Evolutionary conservation across 805 yeast species (phyloP).

Genomic region (Candida suzukii): DNA sequence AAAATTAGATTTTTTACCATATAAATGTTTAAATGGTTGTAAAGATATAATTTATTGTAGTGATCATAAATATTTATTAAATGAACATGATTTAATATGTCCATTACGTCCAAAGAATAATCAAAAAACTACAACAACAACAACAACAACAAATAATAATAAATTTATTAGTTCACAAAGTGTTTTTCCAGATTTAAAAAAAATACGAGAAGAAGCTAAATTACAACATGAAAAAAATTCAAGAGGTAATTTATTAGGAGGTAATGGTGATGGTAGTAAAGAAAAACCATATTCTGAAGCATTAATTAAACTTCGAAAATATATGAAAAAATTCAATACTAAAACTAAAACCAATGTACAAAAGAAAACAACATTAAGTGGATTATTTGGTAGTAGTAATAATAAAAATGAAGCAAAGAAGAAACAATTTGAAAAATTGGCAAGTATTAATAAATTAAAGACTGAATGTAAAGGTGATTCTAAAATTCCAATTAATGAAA

Average conservation of each 20-base stretch:
- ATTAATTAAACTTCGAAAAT: constrained; percentile 7
- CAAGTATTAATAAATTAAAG: constrained; percentile 33
- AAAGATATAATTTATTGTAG: constrained; percentile 6
- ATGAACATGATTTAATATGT: constrained; percentile 21
- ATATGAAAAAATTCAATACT: constrained; percentile 10
- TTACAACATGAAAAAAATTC: constrained; percentile 6
- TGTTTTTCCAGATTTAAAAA: constrained; percentile 45
- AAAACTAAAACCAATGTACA: background rate
- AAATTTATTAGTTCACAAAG: constrained; percentile 13
- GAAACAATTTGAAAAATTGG: constrained; percentile 15
- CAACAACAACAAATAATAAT: constrained; percentile 4
- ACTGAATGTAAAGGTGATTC: constrained; percentile 46
- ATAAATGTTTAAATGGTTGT: constrained; percentile 40
- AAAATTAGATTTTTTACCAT: constrained; percentile 53
- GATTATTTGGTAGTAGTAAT: constrained; percentile 1
- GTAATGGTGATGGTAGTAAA: constrained; percentile 4
- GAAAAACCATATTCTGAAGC: constrained; percentile 9
- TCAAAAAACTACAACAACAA: constrained; percentile 3
- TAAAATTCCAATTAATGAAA: constrained; percentile 33
- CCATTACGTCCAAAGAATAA: constrained; percentile 17
- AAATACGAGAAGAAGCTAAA: constrained; percentile 31
- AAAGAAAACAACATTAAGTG: background rate
- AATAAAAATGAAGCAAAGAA: background rate
- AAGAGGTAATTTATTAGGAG: constrained; percentile 14
- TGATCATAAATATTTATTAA: background rate